Base-by-base conservation (phyloP, 768 basidiomycete species). In the Suillus brevipes region DNA sequence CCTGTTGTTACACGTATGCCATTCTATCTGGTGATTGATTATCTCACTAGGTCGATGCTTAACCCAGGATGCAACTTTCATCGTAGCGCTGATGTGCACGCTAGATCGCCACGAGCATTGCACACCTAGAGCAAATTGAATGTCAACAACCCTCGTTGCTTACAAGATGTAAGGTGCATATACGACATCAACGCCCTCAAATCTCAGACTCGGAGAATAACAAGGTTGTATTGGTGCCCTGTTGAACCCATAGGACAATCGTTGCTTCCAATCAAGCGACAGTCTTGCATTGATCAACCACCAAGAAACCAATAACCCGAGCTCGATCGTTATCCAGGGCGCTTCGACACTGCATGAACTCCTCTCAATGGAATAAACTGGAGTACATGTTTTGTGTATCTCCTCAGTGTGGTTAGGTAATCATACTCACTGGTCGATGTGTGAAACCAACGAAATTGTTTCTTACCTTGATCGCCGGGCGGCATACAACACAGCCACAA, bases 131-230 rank as follows among this genome's bases (percentile, higher is more conserved):
- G 45, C 45, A 47, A 42, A 42, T 42, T 7, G 6, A 16, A 16
- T 42, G 6, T 42, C 40, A 42, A 42, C 40, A 42, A 42, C 14
- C 14, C 16, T 42, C 40, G 40, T 7, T 18, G 40, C 40, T 42
- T 42, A 16, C 40, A 45, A 45, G 20, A 4, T 34, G 18, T 10
- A 28, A 52, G 25, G 53, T 6, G 36, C n/a, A 98, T 77, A 78
- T 97, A 96, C 1, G 92, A 88, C 70, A 89, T 71, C 55, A 95
- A 82, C 68, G 90, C 87, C 7, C 73, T 71, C 70, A 97, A 31
- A n/a, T n/a, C n/a, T n/a, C n/a, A n/a, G n/a, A n/a, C n/a, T n/a
- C n/a, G n/a, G n/a, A n/a, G n/a, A n/a, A n/a, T n/a, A n/a, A n/a
- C n/a, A n/a, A n/a, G n/a, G n/a, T n/a, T n/a, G n/a, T n/a, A n/a